phyloP scores from a whole-genome alignment of 345 rosid species.

The Microthlaspi erraticum region DNA sequence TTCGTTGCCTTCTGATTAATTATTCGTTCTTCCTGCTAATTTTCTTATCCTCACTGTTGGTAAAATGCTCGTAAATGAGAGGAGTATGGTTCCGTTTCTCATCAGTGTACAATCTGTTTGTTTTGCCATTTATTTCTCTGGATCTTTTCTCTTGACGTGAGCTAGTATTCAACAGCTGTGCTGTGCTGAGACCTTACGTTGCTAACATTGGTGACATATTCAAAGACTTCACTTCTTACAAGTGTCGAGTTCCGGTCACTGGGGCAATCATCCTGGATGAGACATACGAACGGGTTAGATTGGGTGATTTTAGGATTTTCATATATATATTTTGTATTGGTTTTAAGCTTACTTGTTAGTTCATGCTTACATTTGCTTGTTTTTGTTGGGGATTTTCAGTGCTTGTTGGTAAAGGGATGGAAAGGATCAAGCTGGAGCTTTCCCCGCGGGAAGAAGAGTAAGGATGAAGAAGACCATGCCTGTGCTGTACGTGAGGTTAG shows the following conservation, averaged over 20 bases:
- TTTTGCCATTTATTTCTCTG: background rate
- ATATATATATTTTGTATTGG: background rate
- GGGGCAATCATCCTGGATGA: conserved; percentile 98
- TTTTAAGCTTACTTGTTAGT: conserved; percentile 23
- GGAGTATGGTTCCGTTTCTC: background rate
- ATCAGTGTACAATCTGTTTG: background rate
- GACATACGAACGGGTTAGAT: conserved; percentile 93
- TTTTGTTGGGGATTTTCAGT: conserved; percentile 50
- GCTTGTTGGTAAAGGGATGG: conserved; percentile 98
- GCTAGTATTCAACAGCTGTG: conserved; percentile 92
- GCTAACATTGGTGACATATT: conserved; percentile 91
- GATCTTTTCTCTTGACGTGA: conserved; percentile 52
- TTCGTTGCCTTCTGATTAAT: too few species aligned
- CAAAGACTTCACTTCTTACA: conserved; percentile 97
- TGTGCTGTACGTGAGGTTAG: conserved; percentile 96
- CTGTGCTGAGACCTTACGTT: conserved; percentile 87
- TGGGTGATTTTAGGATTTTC: background rate
- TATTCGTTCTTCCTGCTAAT: too few species aligned
- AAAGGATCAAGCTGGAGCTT: conserved; percentile 99
- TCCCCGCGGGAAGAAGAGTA: conserved; percentile 99
- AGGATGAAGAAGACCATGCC: conserved; percentile 97
- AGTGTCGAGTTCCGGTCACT: conserved; percentile 94
- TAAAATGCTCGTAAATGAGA: too few species aligned
- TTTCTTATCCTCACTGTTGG: too few species aligned
- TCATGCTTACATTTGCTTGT: background rate